Conservation (phyloP, 2,329 filamentous ascomycete genomes). For the Pseudogymnoascus verrucosus region DNA sequence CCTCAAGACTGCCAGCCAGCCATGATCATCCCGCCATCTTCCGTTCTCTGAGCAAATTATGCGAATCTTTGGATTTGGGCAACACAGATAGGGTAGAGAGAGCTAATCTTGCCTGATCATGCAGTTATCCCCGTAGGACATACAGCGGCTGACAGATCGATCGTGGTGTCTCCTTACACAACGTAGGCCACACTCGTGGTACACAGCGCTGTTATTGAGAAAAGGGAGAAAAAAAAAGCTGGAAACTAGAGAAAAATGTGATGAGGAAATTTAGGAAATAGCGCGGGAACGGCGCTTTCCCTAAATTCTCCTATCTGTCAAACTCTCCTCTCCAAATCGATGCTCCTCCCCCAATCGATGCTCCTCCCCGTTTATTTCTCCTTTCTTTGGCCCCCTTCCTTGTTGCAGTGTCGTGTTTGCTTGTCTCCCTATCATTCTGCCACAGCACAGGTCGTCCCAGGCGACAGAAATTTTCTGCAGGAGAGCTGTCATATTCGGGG, state of each 20-base stretch:
- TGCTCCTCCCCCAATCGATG: not conserved
- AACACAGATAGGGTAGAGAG: not conserved
- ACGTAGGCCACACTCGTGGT: not conserved
- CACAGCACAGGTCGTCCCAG: conserved; percentile 1
- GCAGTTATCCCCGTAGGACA: not conserved
- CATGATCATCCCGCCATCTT: not conserved
- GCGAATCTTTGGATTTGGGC: not conserved
- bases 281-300: not conserved
- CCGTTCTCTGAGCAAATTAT: not conserved
- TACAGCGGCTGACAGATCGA: conserved; percentile 2
- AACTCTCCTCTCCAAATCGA: not conserved
- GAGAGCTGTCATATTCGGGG: conserved; percentile 5
- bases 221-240: not conserved
- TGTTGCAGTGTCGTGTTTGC: not conserved
- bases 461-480: conserved; percentile 1
- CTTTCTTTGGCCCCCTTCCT: not conserved
- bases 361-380: not conserved
- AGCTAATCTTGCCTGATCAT: conserved; percentile 4
- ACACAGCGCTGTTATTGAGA: not conserved
- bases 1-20: not conserved
- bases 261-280: not conserved
- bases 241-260: not conserved
- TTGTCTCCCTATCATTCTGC: not conserved
- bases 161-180: conserved; percentile 1
- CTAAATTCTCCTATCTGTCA: not conserved